Percentiles rank a stretch among this genome's conserved stretches.
Evolutionary conservation across 345 rosid genomes (phyloP).

Genomic region (Salix arbutifolia): DNA sequence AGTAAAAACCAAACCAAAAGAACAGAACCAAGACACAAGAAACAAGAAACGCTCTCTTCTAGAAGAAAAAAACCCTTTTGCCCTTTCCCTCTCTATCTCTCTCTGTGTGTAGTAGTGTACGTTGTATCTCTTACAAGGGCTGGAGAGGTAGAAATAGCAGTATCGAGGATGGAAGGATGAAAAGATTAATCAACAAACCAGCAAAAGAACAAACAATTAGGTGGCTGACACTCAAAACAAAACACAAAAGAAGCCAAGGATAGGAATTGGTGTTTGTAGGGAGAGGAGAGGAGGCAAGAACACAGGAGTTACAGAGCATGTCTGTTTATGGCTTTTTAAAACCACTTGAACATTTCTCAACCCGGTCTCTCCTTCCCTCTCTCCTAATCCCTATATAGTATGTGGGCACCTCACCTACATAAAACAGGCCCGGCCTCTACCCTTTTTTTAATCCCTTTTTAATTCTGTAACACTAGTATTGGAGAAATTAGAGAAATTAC

Average conservation of each 20-base stretch:
- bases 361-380: neutral
- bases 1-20: neutral
- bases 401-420: neutral
- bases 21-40: neutral
- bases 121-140: conserved; percentile 11
- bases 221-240: conserved; percentile 11
- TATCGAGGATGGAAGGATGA: neutral
- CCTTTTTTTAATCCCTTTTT: neutral
- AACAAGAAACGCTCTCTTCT: neutral
- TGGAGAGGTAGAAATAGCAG: neutral
- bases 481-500: neutral
- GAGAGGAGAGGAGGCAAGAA: conserved; percentile 36
- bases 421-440: neutral
- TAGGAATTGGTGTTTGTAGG: conserved; percentile 7
- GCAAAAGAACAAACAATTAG: neutral
- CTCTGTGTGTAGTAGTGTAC: neutral
- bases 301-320: conserved; percentile 54
- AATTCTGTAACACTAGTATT: neutral
- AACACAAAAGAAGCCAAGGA: conserved; percentile 22
- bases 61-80: neutral
- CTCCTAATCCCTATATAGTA: neutral
- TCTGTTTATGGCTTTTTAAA: conserved; percentile 33
- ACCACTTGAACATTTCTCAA: neutral
- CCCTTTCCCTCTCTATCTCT: neutral
- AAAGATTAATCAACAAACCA: conserved; percentile 21